Conservation (phyloP, 257 asterid species). For the Datura wrightii region DNA sequence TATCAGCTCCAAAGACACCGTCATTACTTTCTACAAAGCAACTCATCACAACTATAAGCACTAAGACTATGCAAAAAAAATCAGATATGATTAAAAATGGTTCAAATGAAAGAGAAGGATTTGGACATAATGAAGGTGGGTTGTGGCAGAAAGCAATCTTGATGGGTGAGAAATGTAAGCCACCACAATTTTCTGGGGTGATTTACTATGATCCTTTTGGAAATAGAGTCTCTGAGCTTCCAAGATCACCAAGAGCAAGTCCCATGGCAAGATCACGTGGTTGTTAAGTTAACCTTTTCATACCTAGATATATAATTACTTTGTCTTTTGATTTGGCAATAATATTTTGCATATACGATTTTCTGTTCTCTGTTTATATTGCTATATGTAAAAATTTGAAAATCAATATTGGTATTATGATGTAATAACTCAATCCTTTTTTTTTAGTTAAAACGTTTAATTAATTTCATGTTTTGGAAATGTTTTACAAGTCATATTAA, state of each 20-base stretch:
- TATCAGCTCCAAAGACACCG: slow-evolving; percentile 38
- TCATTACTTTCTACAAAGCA: slow-evolving; percentile 10
- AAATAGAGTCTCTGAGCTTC: slow-evolving; percentile 73
- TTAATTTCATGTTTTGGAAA: neutral
- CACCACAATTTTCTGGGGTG: slow-evolving; percentile 82
- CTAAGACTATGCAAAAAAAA: slow-evolving; percentile 26
- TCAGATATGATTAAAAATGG: neutral
- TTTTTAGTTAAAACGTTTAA: neutral
- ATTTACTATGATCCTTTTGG: slow-evolving; percentile 72
- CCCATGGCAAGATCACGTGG: slow-evolving; percentile 41
- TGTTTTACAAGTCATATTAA: neutral
- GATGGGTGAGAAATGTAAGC: slow-evolving; percentile 87
- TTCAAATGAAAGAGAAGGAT: slow-evolving; percentile 8
- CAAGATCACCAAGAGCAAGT: slow-evolving; percentile 68
- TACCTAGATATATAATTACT: neutral
- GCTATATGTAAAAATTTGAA: neutral
- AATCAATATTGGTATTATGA: neutral
- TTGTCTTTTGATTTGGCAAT: neutral
- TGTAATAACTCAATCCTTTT: neutral
- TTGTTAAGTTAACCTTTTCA: neutral
- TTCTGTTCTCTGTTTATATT: neutral
- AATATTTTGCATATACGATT: neutral
- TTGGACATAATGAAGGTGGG: slow-evolving; percentile 50
- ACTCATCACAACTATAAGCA: neutral
- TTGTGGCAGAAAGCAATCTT: slow-evolving; percentile 83